phyloP scores from a whole-genome alignment of 345 rosid genomes.

The Eucalyptus curtisii region DNA sequence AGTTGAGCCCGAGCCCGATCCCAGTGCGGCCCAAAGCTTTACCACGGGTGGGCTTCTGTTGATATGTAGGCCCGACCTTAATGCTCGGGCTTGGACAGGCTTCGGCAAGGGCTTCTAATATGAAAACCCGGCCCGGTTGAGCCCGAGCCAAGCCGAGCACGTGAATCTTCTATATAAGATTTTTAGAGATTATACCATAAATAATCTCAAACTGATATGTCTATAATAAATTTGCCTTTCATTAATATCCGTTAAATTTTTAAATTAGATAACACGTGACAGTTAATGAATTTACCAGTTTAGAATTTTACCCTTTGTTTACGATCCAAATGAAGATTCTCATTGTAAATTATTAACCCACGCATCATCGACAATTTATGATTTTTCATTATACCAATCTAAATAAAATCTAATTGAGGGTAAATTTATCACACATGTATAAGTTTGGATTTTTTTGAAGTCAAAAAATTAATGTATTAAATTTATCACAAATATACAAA shows the following conservation, averaged over 20 bases:
- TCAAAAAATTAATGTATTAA: no score
- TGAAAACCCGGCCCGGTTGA: background rate
- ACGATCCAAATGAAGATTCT: rapidly evolving
- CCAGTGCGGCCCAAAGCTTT: rapidly evolving
- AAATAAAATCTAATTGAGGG: rapidly evolving
- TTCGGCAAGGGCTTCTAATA: background rate
- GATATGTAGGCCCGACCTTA: background rate
- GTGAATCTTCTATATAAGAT: background rate
- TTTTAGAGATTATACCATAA: no score
- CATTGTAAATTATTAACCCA: no score
- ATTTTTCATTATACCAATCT: no score
- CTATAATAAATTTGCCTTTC: rapidly evolving
- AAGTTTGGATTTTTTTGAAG: rapidly evolving
- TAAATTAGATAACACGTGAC: rapidly evolving
- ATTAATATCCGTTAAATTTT: no score
- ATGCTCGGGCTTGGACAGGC: background rate
- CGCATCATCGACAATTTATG: rapidly evolving
- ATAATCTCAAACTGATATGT: no score
- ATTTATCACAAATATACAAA: no score
- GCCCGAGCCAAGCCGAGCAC: background rate
- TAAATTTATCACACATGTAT: no score
- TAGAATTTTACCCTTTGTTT: rapidly evolving
- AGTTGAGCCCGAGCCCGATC: background rate
- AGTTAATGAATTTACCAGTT: rapidly evolving
- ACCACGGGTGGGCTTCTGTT: background rate